A percentile compares a stretch with the other conserved stretches of the same genome.
phyloP scores from a whole-genome alignment of 1,284 basidiomycete species.

The Hymenochaete sp. region DNA sequence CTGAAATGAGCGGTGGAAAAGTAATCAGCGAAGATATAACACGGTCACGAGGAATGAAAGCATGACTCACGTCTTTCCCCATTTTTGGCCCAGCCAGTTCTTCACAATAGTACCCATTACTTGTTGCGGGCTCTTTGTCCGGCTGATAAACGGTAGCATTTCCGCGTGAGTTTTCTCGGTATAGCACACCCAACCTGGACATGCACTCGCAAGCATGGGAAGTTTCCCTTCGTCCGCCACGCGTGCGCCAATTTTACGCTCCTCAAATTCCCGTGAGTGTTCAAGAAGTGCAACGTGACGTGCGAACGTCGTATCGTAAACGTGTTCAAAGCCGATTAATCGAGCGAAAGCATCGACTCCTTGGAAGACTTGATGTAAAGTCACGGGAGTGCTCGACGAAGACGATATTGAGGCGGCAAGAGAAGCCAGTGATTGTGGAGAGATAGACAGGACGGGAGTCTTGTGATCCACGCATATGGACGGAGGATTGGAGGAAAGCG shows the following conservation, averaged over 20 bases:
- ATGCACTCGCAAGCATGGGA: conserved; percentile 92
- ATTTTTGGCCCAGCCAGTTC: conserved; percentile 61
- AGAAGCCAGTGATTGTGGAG: conserved; percentile 89
- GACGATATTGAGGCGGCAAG: conserved; percentile 66
- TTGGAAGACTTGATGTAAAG: conserved; percentile 53
- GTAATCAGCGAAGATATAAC: conserved; percentile 4
- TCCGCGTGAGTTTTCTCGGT: conserved; percentile 96
- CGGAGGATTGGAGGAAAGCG: conserved; percentile 52
- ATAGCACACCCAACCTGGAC: conserved; percentile 99
- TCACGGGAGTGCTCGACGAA: conserved; percentile 38
- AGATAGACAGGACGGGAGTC: conserved; percentile 75
- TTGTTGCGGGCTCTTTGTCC: conserved; percentile 89
- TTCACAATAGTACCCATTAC: conserved; percentile 93
- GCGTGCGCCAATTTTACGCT: conserved; percentile 39
- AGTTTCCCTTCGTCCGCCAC: conserved; percentile 32
- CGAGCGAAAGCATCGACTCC: conserved; percentile 58
- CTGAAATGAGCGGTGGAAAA: conserved; percentile 30
- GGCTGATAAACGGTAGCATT: conserved; percentile 84
- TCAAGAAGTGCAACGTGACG: conserved; percentile 81
- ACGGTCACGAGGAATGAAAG: conserved; percentile 4
- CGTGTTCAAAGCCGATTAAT: conserved; percentile 61
- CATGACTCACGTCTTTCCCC: conserved; percentile 54
- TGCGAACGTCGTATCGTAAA: conserved; percentile 93
- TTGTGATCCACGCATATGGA: conserved; percentile 35
- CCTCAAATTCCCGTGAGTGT: conserved; percentile 74